Evolutionary conservation across 2,329 filamentous ascomycete genomes (phyloP), one percentile per base, ranked within the genome.

Genomic region (Nannizziopsis barbatae): DNA sequence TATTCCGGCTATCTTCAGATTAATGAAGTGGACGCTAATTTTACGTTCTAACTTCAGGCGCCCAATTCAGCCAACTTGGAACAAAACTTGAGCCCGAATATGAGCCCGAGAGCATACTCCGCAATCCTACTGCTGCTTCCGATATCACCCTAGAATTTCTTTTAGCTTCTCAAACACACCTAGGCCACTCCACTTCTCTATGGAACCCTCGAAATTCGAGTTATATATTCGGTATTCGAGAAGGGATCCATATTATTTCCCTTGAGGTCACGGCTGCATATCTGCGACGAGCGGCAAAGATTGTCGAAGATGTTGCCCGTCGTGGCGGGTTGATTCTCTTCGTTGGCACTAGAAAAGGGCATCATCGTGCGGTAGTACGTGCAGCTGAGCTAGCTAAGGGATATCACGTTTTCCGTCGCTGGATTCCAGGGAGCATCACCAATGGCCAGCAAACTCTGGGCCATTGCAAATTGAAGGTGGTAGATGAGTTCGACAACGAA

Each of bases 151-250:
- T 98, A 51, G 89, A 95, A 71, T 76, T 95, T 53, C 79, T 98
- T 53, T 82, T 95, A 73, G 86, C 88, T 40, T 81, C 83, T 30
- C 87, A 94, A 69, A 80, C 80, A 47, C 88, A 95, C 69, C 80
- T 96, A 66, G 92, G 92, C 54, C 92, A 98, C 70, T 79, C 85
- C 60, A 90, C 84, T 0, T 86, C 86, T 53, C 76, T 89, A 43
- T 98, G 92, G 92, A 94, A 98, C 69, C 89, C 92, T 9, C 82
- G 80, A 45, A 98, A 96, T 71, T 83, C 88, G 55, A 79, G 85
- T 56, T 96, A 96, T 70, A 96, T 98, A 64, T 89, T 86, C 64
- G 92, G 92, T 58, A 79, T 94, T 53, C 77, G 92, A 39, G 78
- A 92, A 57, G 87, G 84, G 12, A 82, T 94, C 52, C 90, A 95